Base-by-base conservation (phyloP, 2,329 filamentous ascomycete genomes). In the Colletotrichum destructivum region DNA sequence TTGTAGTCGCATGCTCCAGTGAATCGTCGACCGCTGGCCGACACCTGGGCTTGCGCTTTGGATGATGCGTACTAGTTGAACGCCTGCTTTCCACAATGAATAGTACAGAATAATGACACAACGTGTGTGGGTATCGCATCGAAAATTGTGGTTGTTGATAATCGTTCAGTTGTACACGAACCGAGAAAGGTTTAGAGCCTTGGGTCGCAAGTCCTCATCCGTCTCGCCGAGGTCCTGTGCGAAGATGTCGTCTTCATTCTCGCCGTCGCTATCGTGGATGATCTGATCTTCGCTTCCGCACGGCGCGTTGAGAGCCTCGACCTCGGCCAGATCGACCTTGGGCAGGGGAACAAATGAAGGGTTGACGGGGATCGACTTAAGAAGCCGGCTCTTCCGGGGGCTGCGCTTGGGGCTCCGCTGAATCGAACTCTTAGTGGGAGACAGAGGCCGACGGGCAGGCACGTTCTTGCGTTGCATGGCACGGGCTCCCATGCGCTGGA, bases 271-370 rank as follows among this genome's bases (percentile, higher is more conserved):
- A 76, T 87, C 87, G 35, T 85, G 85, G 16, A 87, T 79, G 72
- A 90, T 85, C 66, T 88, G 83, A 68, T 91, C 89, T 76, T 91
- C 89, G 75, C 88, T 90, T 16, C 89, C 88, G 7, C 80, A 73
- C 13, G 81, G 71, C 63, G 75, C 77, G 74, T 89, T 87, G 52
- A 90, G 77, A 2, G 86, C 85, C 74, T 86, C 86, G 4, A 90
- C 82, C 75, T 90, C 88, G 9, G 81, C 81, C 35, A 88, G 72
- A 73, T 89, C 86, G 2, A 88, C 87, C 68, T 84, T 87, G 1
- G 88, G 88, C 11, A 90, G 79, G 0, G 88, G 87, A 7, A 90
- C 83, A 75, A 88, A 88, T 0, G 87, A 82, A 3, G 88, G 86
- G 73, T 90, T 88, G 47, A 88, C 79, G 1, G 85, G 83, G 3